Evolutionary conservation across 2,329 filamentous ascomycete species (phyloP).

Genomic region (Botrytis galanthina): DNA sequence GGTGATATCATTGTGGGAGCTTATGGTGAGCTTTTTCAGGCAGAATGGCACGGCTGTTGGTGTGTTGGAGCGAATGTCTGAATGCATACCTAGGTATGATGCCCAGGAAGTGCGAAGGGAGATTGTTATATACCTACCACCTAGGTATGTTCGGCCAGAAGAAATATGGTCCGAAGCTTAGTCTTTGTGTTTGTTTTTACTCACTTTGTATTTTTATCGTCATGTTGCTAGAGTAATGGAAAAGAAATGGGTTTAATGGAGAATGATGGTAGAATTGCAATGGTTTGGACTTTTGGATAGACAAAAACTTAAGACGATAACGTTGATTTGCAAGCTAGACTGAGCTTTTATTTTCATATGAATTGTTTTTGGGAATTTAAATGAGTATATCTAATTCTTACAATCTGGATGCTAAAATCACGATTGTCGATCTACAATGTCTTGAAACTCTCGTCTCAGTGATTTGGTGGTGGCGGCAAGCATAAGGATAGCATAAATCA

Average conservation of each 20-base stretch:
- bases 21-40: not conserved
- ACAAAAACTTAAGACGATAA: conserved; percentile 1
- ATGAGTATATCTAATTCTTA: not conserved
- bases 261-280: conserved; percentile 10
- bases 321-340: not conserved
- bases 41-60: not conserved
- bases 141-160: not conserved
- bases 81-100: not conserved
- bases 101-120: not conserved
- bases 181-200: not conserved
- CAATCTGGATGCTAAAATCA: not conserved
- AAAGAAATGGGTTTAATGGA: not conserved
- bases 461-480: not conserved
- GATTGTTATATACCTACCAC: not conserved
- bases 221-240: conserved; percentile 15
- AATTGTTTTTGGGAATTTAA: not conserved
- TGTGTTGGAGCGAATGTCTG: not conserved
- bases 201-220: conserved; percentile 12
- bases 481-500: not conserved
- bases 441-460: not conserved
- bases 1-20: not conserved
- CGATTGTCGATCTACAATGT: not conserved
- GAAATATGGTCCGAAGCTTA: not conserved
- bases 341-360: not conserved
- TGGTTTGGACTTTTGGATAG: conserved; percentile 17